Base-by-base conservation (phyloP, 257 asterid genomes). In the Plectranthus barbatus region DNA sequence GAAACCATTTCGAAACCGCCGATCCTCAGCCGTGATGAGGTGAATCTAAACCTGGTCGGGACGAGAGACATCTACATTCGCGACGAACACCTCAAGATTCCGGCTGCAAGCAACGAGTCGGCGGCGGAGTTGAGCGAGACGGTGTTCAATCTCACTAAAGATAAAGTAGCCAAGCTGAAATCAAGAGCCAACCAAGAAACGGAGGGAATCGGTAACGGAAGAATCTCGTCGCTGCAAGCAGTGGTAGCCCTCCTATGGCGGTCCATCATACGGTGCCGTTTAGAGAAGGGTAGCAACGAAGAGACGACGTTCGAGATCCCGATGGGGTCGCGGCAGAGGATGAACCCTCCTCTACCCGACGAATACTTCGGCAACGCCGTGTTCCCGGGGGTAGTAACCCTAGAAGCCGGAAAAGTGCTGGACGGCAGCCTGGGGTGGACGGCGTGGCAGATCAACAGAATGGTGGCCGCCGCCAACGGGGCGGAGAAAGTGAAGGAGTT, bases 301-400 rank as follows among this genome's bases (percentile, higher is more conserved):
- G 9, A 73, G 1, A 56, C 79, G 3, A 17, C 21, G 15, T 55
- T 84, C 6, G 57, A 7, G 13, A 18, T 81, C 12, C 47, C 69
- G 0, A 64, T 79, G 11, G 78, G 76, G 0, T 52, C 74, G 9
- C 66, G 87, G 41, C 68, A 56, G 33, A 49, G 86, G 47, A 0
- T 77, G 46, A 18, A 48, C 17, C 80, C 86, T 7, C 83, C 84
- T 6, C 77, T 84, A 0, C 73, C 70, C 0, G 74, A 79, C 12
- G 86, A 69, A 4, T 81, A 81, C 64, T 84, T 81, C 33, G 86
- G 86, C 0, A 81, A 81, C 26, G 84, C 85, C 4, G 26, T 73
- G 42, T 52, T 74, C 3, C 17, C 57, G 2, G 67, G 72, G 18
- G 0, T 14, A 9, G 49, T 76, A 9, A 71, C 76, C 6, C 24